These are phyloP conservation scores for Fusarium pilosicola DNA, from an alignment of 2,329 filamentous ascomycete species.

Conservation along the genomic window DNA sequence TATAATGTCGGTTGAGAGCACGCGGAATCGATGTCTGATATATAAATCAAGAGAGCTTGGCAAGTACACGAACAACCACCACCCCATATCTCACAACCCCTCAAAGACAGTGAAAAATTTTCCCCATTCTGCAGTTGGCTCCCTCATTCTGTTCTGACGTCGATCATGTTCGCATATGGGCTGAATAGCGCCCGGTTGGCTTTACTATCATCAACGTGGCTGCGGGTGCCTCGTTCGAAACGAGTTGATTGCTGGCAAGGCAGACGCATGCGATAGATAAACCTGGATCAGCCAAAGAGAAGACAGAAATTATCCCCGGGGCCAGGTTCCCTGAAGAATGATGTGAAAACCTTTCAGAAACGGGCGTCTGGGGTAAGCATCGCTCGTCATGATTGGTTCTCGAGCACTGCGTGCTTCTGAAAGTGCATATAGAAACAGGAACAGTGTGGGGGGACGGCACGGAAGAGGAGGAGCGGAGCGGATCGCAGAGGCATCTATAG, in stretches of 20 bases:
- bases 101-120: slow-evolving; percentile 20
- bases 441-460: slow-evolving; percentile 11
- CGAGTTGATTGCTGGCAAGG: slow-evolving; percentile 26
- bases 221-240: slow-evolving; percentile 32
- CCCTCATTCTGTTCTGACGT: slow-evolving; percentile 14
- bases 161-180: slow-evolving; percentile 14
- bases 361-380: slow-evolving; percentile 36
- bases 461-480: slow-evolving; percentile 22
- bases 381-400: slow-evolving; percentile 27
- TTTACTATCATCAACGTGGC: neutral
- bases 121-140: slow-evolving; percentile 35
- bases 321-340: slow-evolving; percentile 14
- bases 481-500: slow-evolving; percentile 9
- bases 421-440: slow-evolving; percentile 20
- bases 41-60: slow-evolving; percentile 12
- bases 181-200: slow-evolving; percentile 2
- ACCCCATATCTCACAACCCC: neutral
- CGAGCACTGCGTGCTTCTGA: slow-evolving; percentile 15
- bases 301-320: neutral
- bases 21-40: neutral
- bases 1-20: neutral
- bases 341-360: slow-evolving; percentile 27
- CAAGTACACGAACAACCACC: neutral
- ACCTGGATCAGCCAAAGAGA: slow-evolving; percentile 7
- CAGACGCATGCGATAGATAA: slow-evolving; percentile 10